phyloP scores from a whole-genome alignment of 768 basidiomycete species.

The Kwoniella pini region DNA sequence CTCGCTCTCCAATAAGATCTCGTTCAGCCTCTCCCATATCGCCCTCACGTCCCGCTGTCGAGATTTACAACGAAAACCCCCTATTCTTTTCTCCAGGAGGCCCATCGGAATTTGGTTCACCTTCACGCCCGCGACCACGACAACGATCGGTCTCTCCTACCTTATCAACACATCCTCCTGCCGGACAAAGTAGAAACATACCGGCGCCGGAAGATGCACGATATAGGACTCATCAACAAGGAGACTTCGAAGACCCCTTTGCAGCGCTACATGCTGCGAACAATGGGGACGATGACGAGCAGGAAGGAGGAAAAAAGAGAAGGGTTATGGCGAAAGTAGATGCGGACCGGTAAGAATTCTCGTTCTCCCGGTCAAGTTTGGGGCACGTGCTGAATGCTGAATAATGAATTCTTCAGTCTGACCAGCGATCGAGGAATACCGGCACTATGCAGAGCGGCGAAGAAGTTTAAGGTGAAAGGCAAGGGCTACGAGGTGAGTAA shows the following conservation, averaged over 20 bases:
- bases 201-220: background rate
- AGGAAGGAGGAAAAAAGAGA: slow-evolving; percentile 56
- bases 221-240: slow-evolving; percentile 11
- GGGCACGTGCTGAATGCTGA: background rate
- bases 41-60: background rate
- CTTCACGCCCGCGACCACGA: background rate
- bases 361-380: background rate
- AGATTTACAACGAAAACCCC: slow-evolving; percentile 10
- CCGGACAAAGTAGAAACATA: background rate
- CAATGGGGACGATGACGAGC: slow-evolving; percentile 34
- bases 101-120: slow-evolving; percentile 2
- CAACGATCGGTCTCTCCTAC: background rate
- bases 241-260: slow-evolving; percentile 18
- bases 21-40: slow-evolving; percentile 12
- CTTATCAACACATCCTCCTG: background rate
- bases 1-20: slow-evolving; percentile 3
- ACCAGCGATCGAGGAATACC: slow-evolving; percentile 77
- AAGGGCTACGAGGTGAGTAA: slow-evolving; percentile 84
- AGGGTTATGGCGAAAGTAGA: slow-evolving; percentile 67
- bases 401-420: slow-evolving; percentile 52
- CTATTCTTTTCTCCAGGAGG: slow-evolving; percentile 20
- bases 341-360: slow-evolving; percentile 59
- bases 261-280: slow-evolving; percentile 4
- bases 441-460: slow-evolving; percentile 70
- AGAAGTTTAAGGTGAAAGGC: slow-evolving; percentile 76